Evolutionary conservation across 352 stramenopile genomes (phyloP).

Genomic region (Peronospora destructor): DNA sequence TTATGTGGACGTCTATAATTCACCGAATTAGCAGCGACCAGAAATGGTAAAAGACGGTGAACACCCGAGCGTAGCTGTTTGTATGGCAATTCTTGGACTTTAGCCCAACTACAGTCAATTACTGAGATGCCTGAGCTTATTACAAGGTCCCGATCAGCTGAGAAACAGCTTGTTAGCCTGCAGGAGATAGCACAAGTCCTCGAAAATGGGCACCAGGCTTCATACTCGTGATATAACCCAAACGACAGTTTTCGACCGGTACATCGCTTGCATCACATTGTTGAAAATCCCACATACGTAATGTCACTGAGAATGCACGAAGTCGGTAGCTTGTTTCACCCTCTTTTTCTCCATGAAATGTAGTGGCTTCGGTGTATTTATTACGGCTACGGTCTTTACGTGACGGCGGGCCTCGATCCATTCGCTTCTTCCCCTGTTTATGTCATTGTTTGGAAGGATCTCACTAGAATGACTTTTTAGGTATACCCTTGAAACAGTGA

Average conservation of each 20-base stretch:
- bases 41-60: slow-evolving; percentile 94
- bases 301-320: slow-evolving; percentile 66
- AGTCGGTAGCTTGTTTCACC: slow-evolving; percentile 56
- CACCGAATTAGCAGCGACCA: slow-evolving; percentile 97
- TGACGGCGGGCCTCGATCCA: slow-evolving; percentile 17
- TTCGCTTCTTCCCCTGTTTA: slow-evolving; percentile 22
- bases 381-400: slow-evolving; percentile 14
- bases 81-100: slow-evolving; percentile 94
- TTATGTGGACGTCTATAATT: slow-evolving; percentile 97
- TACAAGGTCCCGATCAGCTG: slow-evolving; percentile 80
- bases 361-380: neutral
- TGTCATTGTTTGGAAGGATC: neutral
- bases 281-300: slow-evolving; percentile 94
- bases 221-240: slow-evolving; percentile 91
- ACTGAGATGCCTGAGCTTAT: slow-evolving; percentile 87
- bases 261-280: slow-evolving; percentile 94
- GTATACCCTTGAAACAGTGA: neutral
- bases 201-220: slow-evolving; percentile 89
- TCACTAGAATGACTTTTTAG: neutral
- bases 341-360: slow-evolving; percentile 49
- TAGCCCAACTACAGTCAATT: slow-evolving; percentile 98
- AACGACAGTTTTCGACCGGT: slow-evolving; percentile 89
- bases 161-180: slow-evolving; percentile 87
- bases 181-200: slow-evolving; percentile 91
- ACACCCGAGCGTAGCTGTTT: slow-evolving; percentile 89